Percentiles rank a stretch among this genome's conserved stretches.
These are phyloP conservation scores for Physcia stellaris DNA, from an alignment of 495 filamentous ascomycete genomes.

Conservation along the genomic window DNA sequence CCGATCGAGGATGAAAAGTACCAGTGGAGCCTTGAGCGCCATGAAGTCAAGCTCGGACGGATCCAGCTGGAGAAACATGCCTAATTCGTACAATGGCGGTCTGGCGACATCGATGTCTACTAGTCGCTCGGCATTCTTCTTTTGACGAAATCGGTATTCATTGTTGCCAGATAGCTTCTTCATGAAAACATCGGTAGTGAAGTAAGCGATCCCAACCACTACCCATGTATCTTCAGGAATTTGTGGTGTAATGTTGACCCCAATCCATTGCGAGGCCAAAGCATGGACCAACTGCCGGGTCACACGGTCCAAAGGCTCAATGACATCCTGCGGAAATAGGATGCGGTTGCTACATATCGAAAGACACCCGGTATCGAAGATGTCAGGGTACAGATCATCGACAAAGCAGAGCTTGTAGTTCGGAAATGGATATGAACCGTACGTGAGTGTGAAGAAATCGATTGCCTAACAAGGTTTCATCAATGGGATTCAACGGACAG, in stretches of 20 bases:
- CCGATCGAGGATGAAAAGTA: slow-evolving; percentile 86
- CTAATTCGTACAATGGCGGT: slow-evolving; percentile 70
- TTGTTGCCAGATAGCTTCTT: slow-evolving; percentile 83
- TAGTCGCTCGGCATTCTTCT: slow-evolving; percentile 66
- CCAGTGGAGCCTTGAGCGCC: slow-evolving; percentile 76
- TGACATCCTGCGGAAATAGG: slow-evolving; percentile 66
- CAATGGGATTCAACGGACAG: neutral
- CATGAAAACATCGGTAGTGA: slow-evolving; percentile 87
- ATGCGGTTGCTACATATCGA: slow-evolving; percentile 79
- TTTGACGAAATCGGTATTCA: slow-evolving; percentile 83
- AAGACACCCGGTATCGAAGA: slow-evolving; percentile 62
- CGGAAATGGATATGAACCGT: slow-evolving; percentile 73
- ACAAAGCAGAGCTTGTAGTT: slow-evolving; percentile 89
- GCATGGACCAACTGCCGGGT: slow-evolving; percentile 69
- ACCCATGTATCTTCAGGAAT: slow-evolving; percentile 76
- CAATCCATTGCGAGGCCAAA: slow-evolving; percentile 86
- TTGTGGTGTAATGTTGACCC: slow-evolving; percentile 74
- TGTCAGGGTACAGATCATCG: slow-evolving; percentile 67
- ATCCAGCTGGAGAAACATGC: slow-evolving; percentile 64
- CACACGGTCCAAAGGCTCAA: slow-evolving; percentile 66
- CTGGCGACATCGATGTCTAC: slow-evolving; percentile 69
- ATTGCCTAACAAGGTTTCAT: slow-evolving; percentile 37
- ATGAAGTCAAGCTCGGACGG: slow-evolving; percentile 77
- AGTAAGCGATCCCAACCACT: slow-evolving; percentile 82
- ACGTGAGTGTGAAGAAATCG: slow-evolving; percentile 74